phyloP scores from a whole-genome alignment of 306 rosid genomes.

The Mucuna pruriens region DNA sequence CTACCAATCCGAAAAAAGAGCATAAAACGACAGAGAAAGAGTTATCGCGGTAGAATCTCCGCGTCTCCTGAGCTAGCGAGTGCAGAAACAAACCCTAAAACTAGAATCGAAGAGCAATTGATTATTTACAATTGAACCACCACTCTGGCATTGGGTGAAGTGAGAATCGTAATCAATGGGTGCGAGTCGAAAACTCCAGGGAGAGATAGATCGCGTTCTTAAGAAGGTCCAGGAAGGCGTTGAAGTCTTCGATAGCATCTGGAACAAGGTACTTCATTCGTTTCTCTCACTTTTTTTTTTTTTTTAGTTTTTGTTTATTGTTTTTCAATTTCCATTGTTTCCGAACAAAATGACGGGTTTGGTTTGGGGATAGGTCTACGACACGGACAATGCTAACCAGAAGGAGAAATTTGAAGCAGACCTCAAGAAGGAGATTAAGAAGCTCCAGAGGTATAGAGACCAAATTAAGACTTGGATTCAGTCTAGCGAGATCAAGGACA shows the following conservation, averaged over 20 bases:
- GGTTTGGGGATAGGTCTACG: constrained; percentile 68
- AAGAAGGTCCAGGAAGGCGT: constrained; percentile 99
- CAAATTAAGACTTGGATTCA: constrained; percentile 99
- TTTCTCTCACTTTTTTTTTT: background rate
- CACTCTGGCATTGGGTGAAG: background rate
- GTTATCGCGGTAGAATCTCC: constrained; percentile 43
- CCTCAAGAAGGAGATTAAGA: constrained; percentile 97
- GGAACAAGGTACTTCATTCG: constrained; percentile 78
- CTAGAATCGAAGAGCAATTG: background rate
- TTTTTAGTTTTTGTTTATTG: background rate
- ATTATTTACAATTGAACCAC: background rate
- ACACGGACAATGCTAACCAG: constrained; percentile 96
- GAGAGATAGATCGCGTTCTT: constrained; percentile 97
- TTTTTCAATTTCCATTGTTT: background rate
- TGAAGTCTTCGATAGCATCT: constrained; percentile 91
- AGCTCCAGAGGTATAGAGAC: constrained; percentile 94
- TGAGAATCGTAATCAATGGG: constrained; percentile 60
- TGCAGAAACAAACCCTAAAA: constrained; percentile 44
- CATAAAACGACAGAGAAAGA: background rate
- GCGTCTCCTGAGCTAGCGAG: constrained; percentile 37
- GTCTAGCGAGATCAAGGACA: constrained; percentile 97
- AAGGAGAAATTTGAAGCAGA: constrained; percentile 99
- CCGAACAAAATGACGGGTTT: background rate
- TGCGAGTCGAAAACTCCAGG: constrained; percentile 99
- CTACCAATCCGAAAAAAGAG: background rate